Conservation (phyloP, 2,329 filamentous ascomycete genomes). For the Verticillium alfalfae region DNA sequence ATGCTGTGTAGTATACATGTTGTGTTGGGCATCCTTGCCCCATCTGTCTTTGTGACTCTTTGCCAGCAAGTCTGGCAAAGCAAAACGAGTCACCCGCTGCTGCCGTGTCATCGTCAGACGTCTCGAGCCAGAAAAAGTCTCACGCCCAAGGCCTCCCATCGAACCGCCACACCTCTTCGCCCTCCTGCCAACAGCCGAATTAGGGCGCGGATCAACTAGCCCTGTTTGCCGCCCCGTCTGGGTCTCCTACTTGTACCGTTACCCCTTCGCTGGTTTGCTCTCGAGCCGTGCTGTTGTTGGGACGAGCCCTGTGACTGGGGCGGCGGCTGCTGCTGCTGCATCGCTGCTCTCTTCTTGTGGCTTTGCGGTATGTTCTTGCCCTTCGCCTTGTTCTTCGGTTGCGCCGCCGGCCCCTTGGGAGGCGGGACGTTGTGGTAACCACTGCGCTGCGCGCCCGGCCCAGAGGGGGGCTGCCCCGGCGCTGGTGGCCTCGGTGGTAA, state of each 20-base stretch:
- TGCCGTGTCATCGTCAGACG: neutral
- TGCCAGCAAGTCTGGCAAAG: neutral
- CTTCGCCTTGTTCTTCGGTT: conserved; percentile 6
- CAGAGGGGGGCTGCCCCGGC: neutral
- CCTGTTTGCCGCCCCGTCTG: conserved; percentile 11
- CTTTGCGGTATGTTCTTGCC: conserved; percentile 3
- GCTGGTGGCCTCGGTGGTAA: neutral
- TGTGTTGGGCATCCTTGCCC: neutral
- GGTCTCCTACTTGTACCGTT: neutral
- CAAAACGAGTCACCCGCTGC: neutral
- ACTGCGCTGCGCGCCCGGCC: conserved; percentile 3
- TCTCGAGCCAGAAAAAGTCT: neutral
- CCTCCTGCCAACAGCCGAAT: neutral
- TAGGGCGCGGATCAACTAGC: neutral
- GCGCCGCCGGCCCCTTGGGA: conserved; percentile 6
- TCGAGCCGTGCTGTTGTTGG: conserved; percentile 3
- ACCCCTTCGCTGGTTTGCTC: conserved; percentile 5
- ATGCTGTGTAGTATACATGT: neutral
- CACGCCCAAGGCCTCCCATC: neutral
- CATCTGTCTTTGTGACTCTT: neutral
- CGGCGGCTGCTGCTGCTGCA: neutral
- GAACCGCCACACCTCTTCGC: neutral
- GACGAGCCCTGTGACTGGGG: neutral
- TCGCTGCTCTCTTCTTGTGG: conserved; percentile 2
- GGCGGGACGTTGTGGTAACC: conserved; percentile 8